Base-by-base conservation (phyloP, 768 basidiomycete genomes). In the Auricularia heimuer region DNA sequence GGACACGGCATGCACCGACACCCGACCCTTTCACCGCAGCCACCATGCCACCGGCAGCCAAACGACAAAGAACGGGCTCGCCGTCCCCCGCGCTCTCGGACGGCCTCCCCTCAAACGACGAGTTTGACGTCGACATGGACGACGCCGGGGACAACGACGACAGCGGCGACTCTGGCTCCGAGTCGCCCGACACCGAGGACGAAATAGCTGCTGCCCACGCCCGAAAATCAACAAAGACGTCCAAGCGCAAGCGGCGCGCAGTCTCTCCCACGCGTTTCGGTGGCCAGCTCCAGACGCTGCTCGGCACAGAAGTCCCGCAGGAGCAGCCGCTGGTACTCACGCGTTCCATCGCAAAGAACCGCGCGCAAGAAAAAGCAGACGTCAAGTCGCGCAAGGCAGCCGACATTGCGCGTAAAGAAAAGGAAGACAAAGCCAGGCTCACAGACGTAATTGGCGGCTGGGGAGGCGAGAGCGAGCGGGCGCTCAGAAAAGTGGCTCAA, bases 191-290 rank as follows among this genome's bases (percentile, higher is more conserved):
- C 69, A 86, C 85, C 21, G 85, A 84, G 8, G 86, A 88, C 68
- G 87, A 90, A 71, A 84, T 90, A 61, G 80, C 79, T 16, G 76
- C 75, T 3, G 72, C 82, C 62, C 82, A 84, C 69, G 75, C 73
- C 54, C 72, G 76, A 71, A 92, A 92, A 74, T 92, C 91, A 16
- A 85, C 82, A 65, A 87, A 91, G 74, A 94, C 91, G 0, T 75
- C 83, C 63, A 94, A 94, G 74, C 83, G 92, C 69, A 94, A 92
- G 80, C 82, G 88, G 37, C 80, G 92, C 65, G 92, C 92, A 29
- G 90, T 90, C 4, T 85, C 83, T 65, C 80, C 87, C 18, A 82
- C 85, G 36, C 83, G 83, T 64, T 94, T 94, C 70, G 92, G 90
- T 66, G 80, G 82, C 58, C 86, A 89, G 8, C 79, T 94, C 34